These are phyloP conservation scores for Penicillium riverlandense DNA, from an alignment of 495 filamentous ascomycete genomes.

Conservation along the genomic window DNA sequence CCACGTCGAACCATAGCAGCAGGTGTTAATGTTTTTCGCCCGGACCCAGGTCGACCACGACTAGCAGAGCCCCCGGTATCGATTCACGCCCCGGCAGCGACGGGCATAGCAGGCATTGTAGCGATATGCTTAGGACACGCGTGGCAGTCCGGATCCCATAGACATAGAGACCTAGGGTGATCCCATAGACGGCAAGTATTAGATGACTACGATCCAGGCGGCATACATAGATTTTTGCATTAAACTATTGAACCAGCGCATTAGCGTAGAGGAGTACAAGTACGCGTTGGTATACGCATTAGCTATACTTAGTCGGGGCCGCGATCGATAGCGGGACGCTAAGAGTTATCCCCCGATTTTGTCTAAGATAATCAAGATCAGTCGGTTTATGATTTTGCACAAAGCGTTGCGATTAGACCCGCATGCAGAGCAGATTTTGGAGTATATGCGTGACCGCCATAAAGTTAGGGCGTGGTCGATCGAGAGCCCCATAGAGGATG, in stretches of 20 bases:
- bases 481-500: too few species aligned
- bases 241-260: constrained; percentile 6
- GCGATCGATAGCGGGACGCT: background rate
- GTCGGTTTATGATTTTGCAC: constrained; percentile 2
- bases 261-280: background rate
- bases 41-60: constrained; percentile 3
- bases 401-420: constrained; percentile 6
- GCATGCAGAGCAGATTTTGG: background rate
- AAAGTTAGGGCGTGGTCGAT: too few species aligned
- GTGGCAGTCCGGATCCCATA: too few species aligned
- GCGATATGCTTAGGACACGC: background rate
- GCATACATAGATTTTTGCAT: constrained; percentile 8
- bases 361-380: constrained; percentile 3
- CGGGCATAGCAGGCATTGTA: background rate
- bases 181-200: too few species aligned
- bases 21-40: constrained; percentile 8
- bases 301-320: background rate
- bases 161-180: too few species aligned
- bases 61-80: background rate
- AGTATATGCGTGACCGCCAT: too few species aligned
- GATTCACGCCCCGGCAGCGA: background rate
- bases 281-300: constrained; percentile 5
- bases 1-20: constrained; percentile 8
- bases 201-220: too few species aligned
- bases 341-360: constrained; percentile 2